phyloP scores from a whole-genome alignment of 768 basidiomycete species.

The Boletus tomentosulus region DNA sequence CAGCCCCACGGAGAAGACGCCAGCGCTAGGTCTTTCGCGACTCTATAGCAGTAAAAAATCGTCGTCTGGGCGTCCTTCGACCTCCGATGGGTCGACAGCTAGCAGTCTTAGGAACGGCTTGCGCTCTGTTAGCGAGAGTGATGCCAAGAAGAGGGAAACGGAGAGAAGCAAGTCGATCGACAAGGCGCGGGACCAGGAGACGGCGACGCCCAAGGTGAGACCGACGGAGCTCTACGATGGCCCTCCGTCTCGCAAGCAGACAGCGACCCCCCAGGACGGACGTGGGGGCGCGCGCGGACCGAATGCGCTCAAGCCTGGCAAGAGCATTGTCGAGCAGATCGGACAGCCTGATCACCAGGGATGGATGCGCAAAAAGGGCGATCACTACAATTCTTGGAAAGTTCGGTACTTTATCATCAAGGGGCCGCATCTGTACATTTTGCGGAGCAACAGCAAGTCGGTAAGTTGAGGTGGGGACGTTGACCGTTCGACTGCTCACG shows the following conservation, averaged over 20 bases:
- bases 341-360: conserved; percentile 86
- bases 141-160: conserved; percentile 13
- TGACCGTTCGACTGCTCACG: not conserved
- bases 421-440: conserved; percentile 84
- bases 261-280: conserved; percentile 28
- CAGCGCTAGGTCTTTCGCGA: conserved; percentile 47
- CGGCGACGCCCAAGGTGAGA: conserved; percentile 11
- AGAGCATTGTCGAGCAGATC: conserved; percentile 84
- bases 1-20: conserved; percentile 39
- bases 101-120: conserved; percentile 23
- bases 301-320: conserved; percentile 50
- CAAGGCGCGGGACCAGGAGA: conserved; percentile 18
- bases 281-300: conserved; percentile 22
- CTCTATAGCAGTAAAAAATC: conserved; percentile 43
- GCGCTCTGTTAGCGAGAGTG: conserved; percentile 20
- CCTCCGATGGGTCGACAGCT: conserved; percentile 33
- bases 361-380: conserved; percentile 96
- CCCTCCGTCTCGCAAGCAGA: conserved; percentile 54
- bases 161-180: conserved; percentile 25
- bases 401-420: conserved; percentile 87
- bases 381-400: conserved; percentile 93
- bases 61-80: conserved; percentile 41
- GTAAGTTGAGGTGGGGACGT: conserved; percentile 4
- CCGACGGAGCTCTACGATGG: conserved; percentile 33
- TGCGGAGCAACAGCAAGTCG: conserved; percentile 68